These are phyloP conservation scores for Dictyostelium purpureum DNA, from an alignment of 78 protist species.

Conservation along the genomic window DNA sequence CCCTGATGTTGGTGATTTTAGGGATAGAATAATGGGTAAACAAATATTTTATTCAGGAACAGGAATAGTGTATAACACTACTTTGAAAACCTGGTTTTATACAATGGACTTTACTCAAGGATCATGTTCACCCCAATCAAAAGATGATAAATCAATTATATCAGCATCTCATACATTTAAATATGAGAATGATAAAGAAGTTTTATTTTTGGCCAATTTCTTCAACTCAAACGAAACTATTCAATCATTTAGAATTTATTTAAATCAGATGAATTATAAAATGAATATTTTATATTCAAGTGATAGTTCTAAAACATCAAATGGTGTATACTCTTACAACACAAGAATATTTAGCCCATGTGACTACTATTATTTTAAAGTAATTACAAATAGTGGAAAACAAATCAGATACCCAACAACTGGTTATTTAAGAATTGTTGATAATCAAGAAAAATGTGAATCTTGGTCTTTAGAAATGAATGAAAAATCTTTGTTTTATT, in stretches of 20 bases:
- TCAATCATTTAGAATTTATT: background rate
- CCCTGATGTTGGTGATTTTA: background rate
- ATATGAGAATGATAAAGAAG: background rate
- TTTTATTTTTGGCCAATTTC: background rate
- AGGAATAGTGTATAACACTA: background rate
- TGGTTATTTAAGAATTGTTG: background rate
- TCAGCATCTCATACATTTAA: background rate
- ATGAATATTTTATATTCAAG: background rate
- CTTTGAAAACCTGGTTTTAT: background rate
- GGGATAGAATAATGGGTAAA: slow-evolving; percentile 5
- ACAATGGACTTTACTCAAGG: background rate
- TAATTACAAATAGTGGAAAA: background rate
- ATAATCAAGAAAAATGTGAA: background rate
- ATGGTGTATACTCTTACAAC: background rate
- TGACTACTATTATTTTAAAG: slow-evolving; percentile 5
- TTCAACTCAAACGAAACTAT: background rate
- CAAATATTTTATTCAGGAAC: background rate
- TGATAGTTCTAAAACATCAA: background rate
- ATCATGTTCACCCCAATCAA: background rate
- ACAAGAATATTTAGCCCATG: too few relatives aligned
- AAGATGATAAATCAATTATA: background rate
- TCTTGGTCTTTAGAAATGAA: too few relatives aligned
- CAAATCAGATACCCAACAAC: background rate
- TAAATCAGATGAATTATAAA: background rate
- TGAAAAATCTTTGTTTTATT: too few relatives aligned